Base-by-base conservation (phyloP, 768 basidiomycete species). In the Boletus subparvulus region DNA sequence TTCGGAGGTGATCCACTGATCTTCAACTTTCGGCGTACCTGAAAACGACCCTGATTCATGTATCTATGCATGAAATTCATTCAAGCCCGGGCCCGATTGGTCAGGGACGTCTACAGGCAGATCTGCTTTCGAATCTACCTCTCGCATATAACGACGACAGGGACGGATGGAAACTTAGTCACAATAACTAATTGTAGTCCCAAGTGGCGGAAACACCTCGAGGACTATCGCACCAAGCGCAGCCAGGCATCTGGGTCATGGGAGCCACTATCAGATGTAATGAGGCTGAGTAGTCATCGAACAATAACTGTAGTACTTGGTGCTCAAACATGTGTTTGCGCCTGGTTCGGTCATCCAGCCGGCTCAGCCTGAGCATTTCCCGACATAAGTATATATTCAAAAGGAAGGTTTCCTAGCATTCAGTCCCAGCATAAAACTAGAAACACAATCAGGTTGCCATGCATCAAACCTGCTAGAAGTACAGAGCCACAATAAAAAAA, bases 11-110 rank as follows among this genome's bases (percentile, higher is more conserved):
- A 64, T 67, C 37, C 30, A 47, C 45, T 56, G 56, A 68, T 67
- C 58, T 58, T 58, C 50, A 45, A 24, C 39, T 24, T 28, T 41
- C 17, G 39, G 26, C 30, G 65, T 65, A 60, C 62, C 65, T 60
- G 68, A 59, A 19, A 19, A 24, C 51, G 68, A 62, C 68, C 68
- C 67, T 68, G 67, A 62, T 59, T 65, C 60, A 69, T 65, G 58
- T 49, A 45, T 30, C 17, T 11, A 9, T 49, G 53, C 46, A 54
- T 60, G 61, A 46, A 44, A 43, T 69, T 66, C 65, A 66, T 66
- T 65, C 56, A 14, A 45, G 28, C 24, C 60, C 50, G 64, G 41
- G 28, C 24, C 60, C 50, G 64, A 58, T 56, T 61, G 39, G 46
- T 59, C 66, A 67, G 67, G 66, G 62, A 35, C 37, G 47, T 50